These are phyloP conservation scores for Glycine tomentella DNA, from an alignment of 306 rosid genomes.

Conservation along the genomic window DNA sequence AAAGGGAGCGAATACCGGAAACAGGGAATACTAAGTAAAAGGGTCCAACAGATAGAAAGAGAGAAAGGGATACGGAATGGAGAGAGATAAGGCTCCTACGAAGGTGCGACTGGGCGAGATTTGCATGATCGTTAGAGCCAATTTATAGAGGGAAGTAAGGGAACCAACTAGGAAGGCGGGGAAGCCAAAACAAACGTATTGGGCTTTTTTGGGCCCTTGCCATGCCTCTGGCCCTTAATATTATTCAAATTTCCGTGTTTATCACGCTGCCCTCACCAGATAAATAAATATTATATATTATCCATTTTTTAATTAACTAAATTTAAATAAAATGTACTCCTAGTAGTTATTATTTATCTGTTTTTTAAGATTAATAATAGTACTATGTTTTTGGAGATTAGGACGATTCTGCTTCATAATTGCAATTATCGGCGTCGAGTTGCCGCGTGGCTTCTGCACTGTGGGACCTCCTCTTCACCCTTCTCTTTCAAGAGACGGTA, in stretches of 20 bases:
- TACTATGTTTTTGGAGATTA: background rate
- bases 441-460: slow-evolving; percentile 63
- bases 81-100: slow-evolving; percentile 2
- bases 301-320: background rate
- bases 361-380: too few species aligned
- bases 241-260: slow-evolving; percentile 42
- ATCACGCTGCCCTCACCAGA: background rate
- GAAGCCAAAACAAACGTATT: too few species aligned
- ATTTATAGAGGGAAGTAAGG: slow-evolving; percentile 60
- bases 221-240: slow-evolving; percentile 7
- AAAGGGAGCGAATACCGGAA: background rate
- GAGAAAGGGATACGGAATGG: background rate
- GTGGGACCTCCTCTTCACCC: slow-evolving; percentile 39
- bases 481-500: background rate
- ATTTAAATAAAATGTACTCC: background rate
- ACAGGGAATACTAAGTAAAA: background rate
- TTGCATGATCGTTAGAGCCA: slow-evolving; percentile 60
- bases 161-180: slow-evolving; percentile 28
- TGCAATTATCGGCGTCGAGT: slow-evolving; percentile 59
- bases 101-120: slow-evolving; percentile 67
- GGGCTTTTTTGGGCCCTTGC: slow-evolving; percentile 51
- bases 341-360: too few species aligned
- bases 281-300: background rate
- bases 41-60: background rate
- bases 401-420: background rate